Evolutionary conservation across 2,329 filamentous ascomycete genomes (phyloP).

Genomic region (Knufia petricola): DNA sequence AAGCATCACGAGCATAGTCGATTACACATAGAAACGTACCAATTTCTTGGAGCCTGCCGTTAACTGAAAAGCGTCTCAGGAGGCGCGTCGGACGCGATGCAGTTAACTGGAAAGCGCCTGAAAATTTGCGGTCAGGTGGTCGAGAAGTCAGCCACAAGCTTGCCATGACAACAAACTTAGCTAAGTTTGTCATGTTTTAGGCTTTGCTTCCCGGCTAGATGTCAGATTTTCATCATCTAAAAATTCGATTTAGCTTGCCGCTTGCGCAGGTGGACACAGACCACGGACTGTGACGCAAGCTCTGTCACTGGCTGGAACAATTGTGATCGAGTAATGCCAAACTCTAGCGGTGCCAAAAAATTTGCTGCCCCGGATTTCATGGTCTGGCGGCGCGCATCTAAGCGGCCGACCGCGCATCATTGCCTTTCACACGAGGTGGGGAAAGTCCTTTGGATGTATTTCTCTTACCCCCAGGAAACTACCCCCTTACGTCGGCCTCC

Average conservation of each 20-base stretch:
- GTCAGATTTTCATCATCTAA: constrained; percentile 3
- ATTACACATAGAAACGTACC: constrained; percentile 6
- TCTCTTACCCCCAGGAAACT: constrained; percentile 14
- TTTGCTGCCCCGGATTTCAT: constrained; percentile 1
- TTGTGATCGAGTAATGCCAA: constrained; percentile 4
- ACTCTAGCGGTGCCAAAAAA: not conserved
- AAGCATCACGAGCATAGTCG: constrained; percentile 4
- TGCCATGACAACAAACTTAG: not conserved
- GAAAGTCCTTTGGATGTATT: constrained; percentile 15
- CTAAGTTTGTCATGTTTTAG: not conserved
- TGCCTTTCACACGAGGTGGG: constrained; percentile 6
- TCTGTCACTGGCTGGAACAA: not conserved
- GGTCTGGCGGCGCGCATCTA: no score
- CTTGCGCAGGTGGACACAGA: not conserved
- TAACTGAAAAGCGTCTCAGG: not conserved
- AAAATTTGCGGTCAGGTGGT: constrained; percentile 16
- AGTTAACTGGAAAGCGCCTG: constrained; percentile 25
- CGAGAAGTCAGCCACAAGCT: not conserved
- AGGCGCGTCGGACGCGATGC: constrained; percentile 16
- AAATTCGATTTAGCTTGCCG: not conserved
- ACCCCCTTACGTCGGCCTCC: not conserved
- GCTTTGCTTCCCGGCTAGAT: not conserved
- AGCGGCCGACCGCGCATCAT: constrained; percentile 4
- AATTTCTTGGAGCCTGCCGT: no score
- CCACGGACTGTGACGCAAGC: not conserved